These are phyloP conservation scores for Scopulariopsis brevicaulis DNA, from an alignment of 2,329 filamentous ascomycete genomes.

Conservation along the genomic window DNA sequence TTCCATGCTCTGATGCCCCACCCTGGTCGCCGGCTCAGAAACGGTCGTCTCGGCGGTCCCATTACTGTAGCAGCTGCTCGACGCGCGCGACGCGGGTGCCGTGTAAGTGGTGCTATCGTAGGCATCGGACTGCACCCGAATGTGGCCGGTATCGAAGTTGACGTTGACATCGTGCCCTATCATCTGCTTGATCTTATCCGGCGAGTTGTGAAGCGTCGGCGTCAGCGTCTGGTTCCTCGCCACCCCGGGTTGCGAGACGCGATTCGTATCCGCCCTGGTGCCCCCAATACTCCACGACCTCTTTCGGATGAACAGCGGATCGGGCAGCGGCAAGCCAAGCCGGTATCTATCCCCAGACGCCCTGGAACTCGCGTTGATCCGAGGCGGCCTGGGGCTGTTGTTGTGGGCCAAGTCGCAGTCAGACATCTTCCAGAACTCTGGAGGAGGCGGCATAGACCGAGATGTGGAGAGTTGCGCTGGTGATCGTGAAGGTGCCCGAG, in stretches of 20 bases:
- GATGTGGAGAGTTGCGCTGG: background rate
- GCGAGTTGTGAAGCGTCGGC: slow-evolving; percentile 17
- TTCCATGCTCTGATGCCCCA: background rate
- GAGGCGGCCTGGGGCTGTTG: background rate
- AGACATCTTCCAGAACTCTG: background rate
- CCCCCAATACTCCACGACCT: background rate
- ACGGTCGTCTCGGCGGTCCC: background rate
- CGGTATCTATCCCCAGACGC: background rate
- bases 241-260: background rate
- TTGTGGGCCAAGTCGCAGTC: background rate
- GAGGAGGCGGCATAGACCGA: background rate
- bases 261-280: background rate
- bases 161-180: slow-evolving; percentile 21
- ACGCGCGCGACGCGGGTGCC: background rate
- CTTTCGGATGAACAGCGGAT: background rate
- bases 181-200: slow-evolving; percentile 27
- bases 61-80: background rate
- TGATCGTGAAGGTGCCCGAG: background rate
- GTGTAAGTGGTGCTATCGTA: background rate
- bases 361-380: background rate
- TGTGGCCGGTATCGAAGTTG: background rate
- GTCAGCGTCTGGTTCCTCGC: background rate
- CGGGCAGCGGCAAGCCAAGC: background rate
- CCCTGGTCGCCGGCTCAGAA: background rate
- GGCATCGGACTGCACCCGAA: background rate